Percentiles rank a stretch among this genome's conserved stretches.
Conservation (phyloP, 345 rosid species). For the Sapria himalayana region DNA sequence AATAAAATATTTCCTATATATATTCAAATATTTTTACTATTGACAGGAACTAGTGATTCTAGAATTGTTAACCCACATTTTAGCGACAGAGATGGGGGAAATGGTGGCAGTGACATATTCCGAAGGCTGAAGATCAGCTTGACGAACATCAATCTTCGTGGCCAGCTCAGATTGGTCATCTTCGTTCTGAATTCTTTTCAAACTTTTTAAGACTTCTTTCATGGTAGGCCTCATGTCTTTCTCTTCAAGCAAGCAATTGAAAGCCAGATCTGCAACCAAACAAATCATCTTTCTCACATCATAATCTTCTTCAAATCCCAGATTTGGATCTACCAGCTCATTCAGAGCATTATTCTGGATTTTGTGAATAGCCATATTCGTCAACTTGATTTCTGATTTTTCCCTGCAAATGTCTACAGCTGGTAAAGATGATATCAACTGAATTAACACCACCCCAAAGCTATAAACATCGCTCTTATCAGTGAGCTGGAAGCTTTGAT, state of each 20-base stretch:
- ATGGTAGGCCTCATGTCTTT: slow-evolving; percentile 15
- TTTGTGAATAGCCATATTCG: slow-evolving; percentile 14
- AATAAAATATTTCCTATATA: no score
- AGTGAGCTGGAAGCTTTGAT: slow-evolving; percentile 12
- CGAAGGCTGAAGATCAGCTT: no score
- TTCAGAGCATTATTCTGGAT: slow-evolving; percentile 9
- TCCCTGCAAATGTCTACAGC: slow-evolving; percentile 16
- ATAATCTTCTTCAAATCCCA: slow-evolving; percentile 12
- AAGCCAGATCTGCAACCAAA: slow-evolving; percentile 13
- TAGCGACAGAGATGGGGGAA: no score
- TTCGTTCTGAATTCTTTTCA: slow-evolving; percentile 8
- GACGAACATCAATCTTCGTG: no score
- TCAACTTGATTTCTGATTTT: slow-evolving; percentile 13
- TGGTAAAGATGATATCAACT: slow-evolving; percentile 17
- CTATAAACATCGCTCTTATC: slow-evolving; percentile 19
- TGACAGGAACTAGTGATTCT: no score
- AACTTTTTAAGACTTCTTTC: slow-evolving; percentile 9
- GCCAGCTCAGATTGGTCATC: no score
- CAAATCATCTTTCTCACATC: slow-evolving; percentile 8
- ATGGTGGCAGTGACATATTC: no score
- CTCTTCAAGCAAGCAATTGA: slow-evolving; percentile 15
- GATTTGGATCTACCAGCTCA: slow-evolving; percentile 11
- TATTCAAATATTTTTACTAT: no score
- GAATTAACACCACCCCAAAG: slow-evolving; percentile 20
- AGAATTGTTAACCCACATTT: no score